A percentile compares a stretch with the other conserved stretches of the same genome.
Evolutionary conservation across 2,329 filamentous ascomycete species (phyloP).

Genomic region (Trichoderma sp.): DNA sequence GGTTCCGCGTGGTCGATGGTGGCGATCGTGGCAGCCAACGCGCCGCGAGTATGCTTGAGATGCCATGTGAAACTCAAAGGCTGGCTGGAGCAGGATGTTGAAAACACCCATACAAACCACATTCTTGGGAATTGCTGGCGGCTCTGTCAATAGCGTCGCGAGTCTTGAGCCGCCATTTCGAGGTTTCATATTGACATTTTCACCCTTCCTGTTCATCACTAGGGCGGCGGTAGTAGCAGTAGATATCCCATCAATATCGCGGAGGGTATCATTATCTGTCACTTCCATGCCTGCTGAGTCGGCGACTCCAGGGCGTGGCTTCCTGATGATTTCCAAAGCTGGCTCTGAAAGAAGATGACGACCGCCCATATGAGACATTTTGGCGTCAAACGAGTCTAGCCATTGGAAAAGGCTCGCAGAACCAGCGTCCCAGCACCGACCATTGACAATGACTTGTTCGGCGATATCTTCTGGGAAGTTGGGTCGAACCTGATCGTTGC

Average conservation of each 20-base stretch:
- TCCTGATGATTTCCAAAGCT: neutral
- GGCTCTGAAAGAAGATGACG: neutral
- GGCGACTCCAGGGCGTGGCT: neutral
- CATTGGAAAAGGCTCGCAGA: neutral
- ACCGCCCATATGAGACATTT: slow-evolving; percentile 3
- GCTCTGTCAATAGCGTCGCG: neutral
- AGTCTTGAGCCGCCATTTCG: neutral
- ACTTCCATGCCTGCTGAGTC: neutral
- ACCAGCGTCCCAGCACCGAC: neutral
- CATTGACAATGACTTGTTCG: neutral
- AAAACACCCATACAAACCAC: neutral
- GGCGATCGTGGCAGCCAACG: neutral
- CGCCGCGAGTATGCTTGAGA: slow-evolving; percentile 5
- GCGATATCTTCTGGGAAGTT: neutral
- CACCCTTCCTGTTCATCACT: neutral
- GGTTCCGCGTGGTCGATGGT: neutral
- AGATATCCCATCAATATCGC: neutral
- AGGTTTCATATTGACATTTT: neutral
- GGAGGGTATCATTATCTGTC: neutral
- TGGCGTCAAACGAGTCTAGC: slow-evolving; percentile 6
- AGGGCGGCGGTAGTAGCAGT: neutral
- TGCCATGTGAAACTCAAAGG: neutral
- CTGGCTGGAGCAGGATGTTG: neutral
- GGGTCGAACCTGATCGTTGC: neutral
- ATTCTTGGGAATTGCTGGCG: neutral